Evolutionary conservation across 148 eudicot species (phyloP).

Genomic region (Rhododendron molle): DNA sequence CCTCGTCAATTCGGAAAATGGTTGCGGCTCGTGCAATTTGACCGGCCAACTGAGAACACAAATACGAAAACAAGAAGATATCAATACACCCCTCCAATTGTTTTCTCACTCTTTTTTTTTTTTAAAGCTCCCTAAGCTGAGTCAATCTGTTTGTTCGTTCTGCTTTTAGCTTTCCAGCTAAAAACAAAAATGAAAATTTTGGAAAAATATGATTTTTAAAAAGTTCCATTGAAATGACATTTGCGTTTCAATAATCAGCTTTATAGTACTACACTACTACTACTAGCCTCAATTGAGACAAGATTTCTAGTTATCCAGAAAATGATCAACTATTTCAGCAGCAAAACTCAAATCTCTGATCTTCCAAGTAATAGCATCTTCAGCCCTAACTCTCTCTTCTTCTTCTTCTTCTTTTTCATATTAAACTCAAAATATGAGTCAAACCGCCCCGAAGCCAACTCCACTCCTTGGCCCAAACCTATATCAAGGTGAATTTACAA

Average conservation of each 20-base stretch:
- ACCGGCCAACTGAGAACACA: constrained; percentile 68
- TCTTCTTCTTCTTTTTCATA: neutral
- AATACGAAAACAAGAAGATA: neutral
- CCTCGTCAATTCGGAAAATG: constrained; percentile 92
- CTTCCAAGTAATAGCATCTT: neutral
- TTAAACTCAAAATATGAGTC: neutral
- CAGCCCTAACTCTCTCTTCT: neutral
- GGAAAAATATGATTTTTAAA: neutral
- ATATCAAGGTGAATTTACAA: neutral
- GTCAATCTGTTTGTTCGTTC: neutral
- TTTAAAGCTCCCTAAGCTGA: neutral
- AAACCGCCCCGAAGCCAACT: neutral
- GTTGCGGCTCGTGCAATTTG: constrained; percentile 99
- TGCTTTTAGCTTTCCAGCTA: neutral
- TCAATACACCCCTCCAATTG: neutral
- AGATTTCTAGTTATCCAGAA: neutral
- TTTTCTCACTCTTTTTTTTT: neutral
- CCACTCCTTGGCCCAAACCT: neutral
- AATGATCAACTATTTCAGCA: constrained; percentile 14
- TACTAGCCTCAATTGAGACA: neutral
- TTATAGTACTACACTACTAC: neutral
- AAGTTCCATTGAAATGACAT: neutral
- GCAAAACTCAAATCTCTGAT: neutral
- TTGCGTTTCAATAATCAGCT: neutral
- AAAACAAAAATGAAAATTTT: neutral